phyloP scores from a whole-genome alignment of 345 rosid genomes.

The Lepidium aucheri region DNA sequence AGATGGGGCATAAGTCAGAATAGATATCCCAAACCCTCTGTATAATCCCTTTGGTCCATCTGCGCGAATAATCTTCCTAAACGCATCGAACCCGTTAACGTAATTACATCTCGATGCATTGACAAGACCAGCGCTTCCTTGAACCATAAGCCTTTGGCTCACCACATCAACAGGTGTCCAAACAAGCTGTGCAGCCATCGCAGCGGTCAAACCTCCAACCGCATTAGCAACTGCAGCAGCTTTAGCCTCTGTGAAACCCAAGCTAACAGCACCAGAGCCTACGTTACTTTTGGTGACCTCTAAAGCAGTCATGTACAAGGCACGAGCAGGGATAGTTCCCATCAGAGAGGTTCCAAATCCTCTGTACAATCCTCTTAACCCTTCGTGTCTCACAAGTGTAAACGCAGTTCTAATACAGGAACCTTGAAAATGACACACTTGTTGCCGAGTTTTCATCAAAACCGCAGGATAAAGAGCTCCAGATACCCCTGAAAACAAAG shows the following conservation, averaged over 20 bases:
- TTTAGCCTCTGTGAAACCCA: constrained; percentile 67
- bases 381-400: constrained; percentile 54
- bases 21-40: constrained; percentile 91
- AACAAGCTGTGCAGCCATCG: constrained; percentile 87
- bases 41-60: constrained; percentile 84
- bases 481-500: constrained; percentile 87
- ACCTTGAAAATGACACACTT: constrained; percentile 54
- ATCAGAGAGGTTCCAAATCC: constrained; percentile 85
- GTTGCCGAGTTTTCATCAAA: constrained; percentile 82
- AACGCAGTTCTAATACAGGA: constrained; percentile 46
- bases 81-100: constrained; percentile 73
- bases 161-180: constrained; percentile 98
- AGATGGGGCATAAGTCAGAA: constrained; percentile 90
- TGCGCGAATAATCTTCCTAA: constrained; percentile 52
- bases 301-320: constrained; percentile 78
- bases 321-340: constrained; percentile 95
- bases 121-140: constrained; percentile 34
- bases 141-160: constrained; percentile 90
- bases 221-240: constrained; percentile 74
- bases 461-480: constrained; percentile 79
- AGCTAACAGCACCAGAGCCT: constrained; percentile 50
- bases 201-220: constrained; percentile 72
- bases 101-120: constrained; percentile 52
- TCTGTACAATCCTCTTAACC: constrained; percentile 67
- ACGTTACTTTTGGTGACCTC: constrained; percentile 87